These are phyloP conservation scores for Tremella mesenterica DNA, from an alignment of 768 basidiomycete species.

Conservation along the genomic window DNA sequence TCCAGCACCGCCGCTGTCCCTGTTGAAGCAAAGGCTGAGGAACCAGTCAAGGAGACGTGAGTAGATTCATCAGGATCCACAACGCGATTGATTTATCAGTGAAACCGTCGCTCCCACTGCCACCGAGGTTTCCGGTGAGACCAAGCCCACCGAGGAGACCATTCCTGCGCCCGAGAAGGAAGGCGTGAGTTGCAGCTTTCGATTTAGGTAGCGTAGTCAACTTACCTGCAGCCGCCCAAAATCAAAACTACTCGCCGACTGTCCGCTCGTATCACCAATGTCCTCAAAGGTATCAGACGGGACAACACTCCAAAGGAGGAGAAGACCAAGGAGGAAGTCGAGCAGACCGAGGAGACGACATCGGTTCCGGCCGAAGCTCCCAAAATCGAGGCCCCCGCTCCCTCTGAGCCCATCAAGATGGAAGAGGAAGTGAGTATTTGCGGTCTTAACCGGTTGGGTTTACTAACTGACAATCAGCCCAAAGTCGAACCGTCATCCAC, in stretches of 20 bases:
- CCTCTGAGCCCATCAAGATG: constrained; percentile 70
- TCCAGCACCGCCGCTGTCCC: constrained; percentile 8
- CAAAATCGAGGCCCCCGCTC: constrained; percentile 71
- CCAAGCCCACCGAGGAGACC: constrained; percentile 37
- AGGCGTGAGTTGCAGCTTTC: constrained; percentile 47
- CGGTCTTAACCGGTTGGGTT: constrained; percentile 15
- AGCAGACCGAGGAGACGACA: constrained; percentile 35
- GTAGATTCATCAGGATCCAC: constrained; percentile 30
- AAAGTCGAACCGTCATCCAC: constrained; percentile 10
- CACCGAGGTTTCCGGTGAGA: constrained; percentile 41
- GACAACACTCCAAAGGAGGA: constrained; percentile 26
- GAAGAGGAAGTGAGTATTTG: constrained; percentile 20
- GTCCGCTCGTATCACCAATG: constrained; percentile 69
- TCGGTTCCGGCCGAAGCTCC: constrained; percentile 81
- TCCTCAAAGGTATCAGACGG: constrained; percentile 57
- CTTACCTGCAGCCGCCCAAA: constrained; percentile 34
- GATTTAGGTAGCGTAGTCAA: not conserved
- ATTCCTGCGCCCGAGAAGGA: constrained; percentile 47
- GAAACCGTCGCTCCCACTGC: constrained; percentile 44
- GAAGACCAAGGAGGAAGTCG: constrained; percentile 37
- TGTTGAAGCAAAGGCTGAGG: constrained; percentile 13
- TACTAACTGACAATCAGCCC: not conserved
- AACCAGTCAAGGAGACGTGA: constrained; percentile 59
- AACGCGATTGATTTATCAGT: constrained; percentile 11
- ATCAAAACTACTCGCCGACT: constrained; percentile 70